Conservation (phyloP, 1,284 basidiomycete genomes). For the Heterobasidion parviporum region DNA sequence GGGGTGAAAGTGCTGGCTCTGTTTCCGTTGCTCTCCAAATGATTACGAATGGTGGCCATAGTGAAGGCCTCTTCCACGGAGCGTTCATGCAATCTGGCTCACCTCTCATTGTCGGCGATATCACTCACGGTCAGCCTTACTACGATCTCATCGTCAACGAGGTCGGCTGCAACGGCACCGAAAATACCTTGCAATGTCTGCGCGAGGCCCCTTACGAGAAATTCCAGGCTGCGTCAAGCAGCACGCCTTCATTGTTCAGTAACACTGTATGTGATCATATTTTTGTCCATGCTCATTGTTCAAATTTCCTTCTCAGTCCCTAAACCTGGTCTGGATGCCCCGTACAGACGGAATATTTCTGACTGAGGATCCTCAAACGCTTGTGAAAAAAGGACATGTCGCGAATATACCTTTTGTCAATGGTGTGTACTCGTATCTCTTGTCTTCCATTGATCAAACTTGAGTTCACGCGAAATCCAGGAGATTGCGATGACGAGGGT, state of each 20-base stretch:
- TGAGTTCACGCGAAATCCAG: neutral
- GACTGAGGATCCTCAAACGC: slow-evolving; percentile 13
- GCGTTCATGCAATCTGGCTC: slow-evolving; percentile 30
- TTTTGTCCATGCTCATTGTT: neutral
- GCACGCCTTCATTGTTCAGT: slow-evolving; percentile 11
- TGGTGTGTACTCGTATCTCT: slow-evolving; percentile 12
- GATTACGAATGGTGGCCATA: slow-evolving; percentile 21
- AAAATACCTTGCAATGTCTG: slow-evolving; percentile 31
- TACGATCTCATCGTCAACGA: slow-evolving; percentile 23
- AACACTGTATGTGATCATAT: slow-evolving; percentile 5
- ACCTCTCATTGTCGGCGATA: slow-evolving; percentile 20
- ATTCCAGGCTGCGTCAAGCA: slow-evolving; percentile 21
- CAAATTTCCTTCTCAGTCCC: neutral
- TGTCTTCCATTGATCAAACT: neutral
- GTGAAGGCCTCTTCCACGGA: slow-evolving; percentile 24
- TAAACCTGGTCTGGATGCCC: slow-evolving; percentile 18
- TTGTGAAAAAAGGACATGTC: slow-evolving; percentile 15
- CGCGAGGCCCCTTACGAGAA: slow-evolving; percentile 23
- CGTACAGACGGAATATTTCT: slow-evolving; percentile 22
- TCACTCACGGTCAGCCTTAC: slow-evolving; percentile 16
- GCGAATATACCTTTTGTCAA: slow-evolving; percentile 20
- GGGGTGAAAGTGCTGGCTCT: slow-evolving; percentile 35
- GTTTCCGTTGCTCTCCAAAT: slow-evolving; percentile 25
- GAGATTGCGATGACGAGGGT: slow-evolving; percentile 45
- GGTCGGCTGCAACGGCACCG: slow-evolving; percentile 21